Percentiles rank a stretch among this genome's conserved stretches.
Conservation (phyloP, 257 asterid species). For the Solanum microdontum region DNA sequence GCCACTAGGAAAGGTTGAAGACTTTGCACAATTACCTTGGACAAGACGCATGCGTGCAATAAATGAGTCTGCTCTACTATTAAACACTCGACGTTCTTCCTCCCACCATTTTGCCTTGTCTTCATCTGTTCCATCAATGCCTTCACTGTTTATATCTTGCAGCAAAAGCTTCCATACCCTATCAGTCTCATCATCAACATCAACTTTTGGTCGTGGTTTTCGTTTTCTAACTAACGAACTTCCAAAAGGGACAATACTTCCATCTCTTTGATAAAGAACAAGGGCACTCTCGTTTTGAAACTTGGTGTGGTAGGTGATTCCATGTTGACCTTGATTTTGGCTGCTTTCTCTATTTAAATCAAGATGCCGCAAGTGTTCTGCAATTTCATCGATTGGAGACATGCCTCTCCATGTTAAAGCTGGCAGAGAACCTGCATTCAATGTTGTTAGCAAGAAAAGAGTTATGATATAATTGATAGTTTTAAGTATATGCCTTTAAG, state of each 20-base stretch:
- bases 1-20: neutral
- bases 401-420: slow-evolving; percentile 39
- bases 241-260: slow-evolving; percentile 54
- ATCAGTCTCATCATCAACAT: slow-evolving; percentile 40
- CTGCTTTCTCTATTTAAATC: slow-evolving; percentile 35
- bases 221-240: slow-evolving; percentile 37
- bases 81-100: slow-evolving; percentile 36
- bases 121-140: slow-evolving; percentile 39
- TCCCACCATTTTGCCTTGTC: slow-evolving; percentile 46
- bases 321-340: slow-evolving; percentile 17
- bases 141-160: slow-evolving; percentile 41
- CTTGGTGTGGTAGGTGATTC: slow-evolving; percentile 21
- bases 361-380: slow-evolving; percentile 40
- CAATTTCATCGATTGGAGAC: slow-evolving; percentile 35
- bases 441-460: neutral
- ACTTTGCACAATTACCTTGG: slow-evolving; percentile 24
- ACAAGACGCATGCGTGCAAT: slow-evolving; percentile 51
- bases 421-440: slow-evolving; percentile 47
- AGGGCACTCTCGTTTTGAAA: slow-evolving; percentile 40
- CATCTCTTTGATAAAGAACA: slow-evolving; percentile 57
- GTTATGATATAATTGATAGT: neutral
- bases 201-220: slow-evolving; percentile 52
- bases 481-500: neutral
- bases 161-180: slow-evolving; percentile 47
- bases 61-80: slow-evolving; percentile 43